These are phyloP conservation scores for Corynespora cassiicola DNA, from an alignment of 2,329 filamentous ascomycete genomes.

Conservation along the genomic window DNA sequence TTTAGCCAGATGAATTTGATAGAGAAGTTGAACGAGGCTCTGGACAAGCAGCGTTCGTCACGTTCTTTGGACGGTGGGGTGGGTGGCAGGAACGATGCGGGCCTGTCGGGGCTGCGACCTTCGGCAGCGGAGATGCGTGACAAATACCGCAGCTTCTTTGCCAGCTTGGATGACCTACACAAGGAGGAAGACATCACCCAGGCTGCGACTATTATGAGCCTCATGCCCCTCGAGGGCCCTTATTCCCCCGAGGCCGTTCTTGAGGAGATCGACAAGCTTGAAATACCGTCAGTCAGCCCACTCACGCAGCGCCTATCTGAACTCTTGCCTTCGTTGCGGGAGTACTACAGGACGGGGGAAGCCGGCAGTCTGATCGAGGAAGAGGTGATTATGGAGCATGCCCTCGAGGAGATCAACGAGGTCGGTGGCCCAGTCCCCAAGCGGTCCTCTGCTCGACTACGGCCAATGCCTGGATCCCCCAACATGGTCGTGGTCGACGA, in stretches of 20 bases:
- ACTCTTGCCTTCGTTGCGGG: constrained; percentile 51
- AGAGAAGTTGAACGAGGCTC: constrained; percentile 52
- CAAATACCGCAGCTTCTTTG: constrained; percentile 55
- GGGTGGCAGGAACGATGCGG: no score
- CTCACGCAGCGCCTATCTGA: constrained; percentile 55
- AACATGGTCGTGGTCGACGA: constrained; percentile 42
- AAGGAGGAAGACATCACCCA: constrained; percentile 16
- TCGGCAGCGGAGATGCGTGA: constrained; percentile 47
- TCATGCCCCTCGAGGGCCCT: constrained; percentile 31
- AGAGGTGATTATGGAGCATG: constrained; percentile 46
- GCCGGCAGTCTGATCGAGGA: constrained; percentile 41
- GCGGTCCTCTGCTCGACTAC: constrained; percentile 42
- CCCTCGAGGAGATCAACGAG: constrained; percentile 37
- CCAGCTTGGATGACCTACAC: constrained; percentile 47
- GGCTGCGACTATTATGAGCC: constrained; percentile 13
- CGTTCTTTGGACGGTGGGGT: constrained; percentile 49
- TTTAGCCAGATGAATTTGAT: constrained; percentile 56
- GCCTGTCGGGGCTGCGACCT: constrained; percentile 22
- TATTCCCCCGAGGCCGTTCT: constrained; percentile 51
- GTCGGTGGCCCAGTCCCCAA: constrained; percentile 35
- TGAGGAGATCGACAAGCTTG: constrained; percentile 53
- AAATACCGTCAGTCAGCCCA: constrained; percentile 53
- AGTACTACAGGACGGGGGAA: constrained; percentile 45
- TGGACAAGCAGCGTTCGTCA: constrained; percentile 46
- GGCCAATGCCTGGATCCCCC: constrained; percentile 39